Evolutionary conservation across 306 rosid species (phyloP), one percentile per base, ranked within the genome.

Genomic region (Cicer arietinum): DNA sequence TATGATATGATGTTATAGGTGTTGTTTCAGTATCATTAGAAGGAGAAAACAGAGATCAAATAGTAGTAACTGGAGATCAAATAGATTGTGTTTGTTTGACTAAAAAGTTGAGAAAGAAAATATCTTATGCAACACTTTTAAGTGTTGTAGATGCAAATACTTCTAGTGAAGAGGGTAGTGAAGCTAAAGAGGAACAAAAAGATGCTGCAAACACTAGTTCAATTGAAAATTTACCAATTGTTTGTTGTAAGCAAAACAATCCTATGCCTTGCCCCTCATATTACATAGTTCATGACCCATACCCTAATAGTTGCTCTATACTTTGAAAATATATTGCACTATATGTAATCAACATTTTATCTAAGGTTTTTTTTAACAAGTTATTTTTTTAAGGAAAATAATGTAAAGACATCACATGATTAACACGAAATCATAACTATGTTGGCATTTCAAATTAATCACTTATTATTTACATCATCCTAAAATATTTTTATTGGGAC

Each of bases 31-130:
- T 81, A 58, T 46, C 71, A 64, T 7, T 81, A 56, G 81, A 70
- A 71, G 85, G 85, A 10, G 78, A 70, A 57, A 71, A 18, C 69
- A 63, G 42, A 45, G 70, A 76, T 22, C 64, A 54, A 56, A 41
- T 81, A 64, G 78, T 40, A 10, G 81, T 81, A 13, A 76, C 20
- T 0, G 85, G 85, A 71, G 78, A 76, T 45, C 8, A 40, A 63
- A 25, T 81, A 3, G 85, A 81, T 63, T 46, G 59, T n/a, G 81
- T 81, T 71, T 70, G 74, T 46, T 81, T 81, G 70, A 54, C 85
- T 20, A 70, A 39, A 3, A 67, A 56, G 43, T 8, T 81, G 12
- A 71, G 78, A 13, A 81, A 76, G 70, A 81, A 81, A 68, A 71
- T 81, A 42, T 60, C 10, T 8, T 1, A 30, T 70, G 85, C 74